Percentiles rank a stretch among this genome's conserved stretches.
phyloP scores from a whole-genome alignment of 1,284 basidiomycete species.

The Trametes sp. region DNA sequence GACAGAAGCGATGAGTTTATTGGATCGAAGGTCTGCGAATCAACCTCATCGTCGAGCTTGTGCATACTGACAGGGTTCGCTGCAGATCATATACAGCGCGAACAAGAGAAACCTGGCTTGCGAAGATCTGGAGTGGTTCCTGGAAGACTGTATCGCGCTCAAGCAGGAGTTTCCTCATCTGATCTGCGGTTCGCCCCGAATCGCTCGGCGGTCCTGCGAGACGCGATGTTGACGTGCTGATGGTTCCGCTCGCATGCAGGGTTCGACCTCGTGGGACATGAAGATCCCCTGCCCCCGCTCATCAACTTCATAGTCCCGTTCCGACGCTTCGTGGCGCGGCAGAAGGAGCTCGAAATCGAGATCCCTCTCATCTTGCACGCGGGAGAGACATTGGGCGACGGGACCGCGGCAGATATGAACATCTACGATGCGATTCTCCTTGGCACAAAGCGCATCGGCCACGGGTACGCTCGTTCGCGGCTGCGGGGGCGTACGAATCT shows the following conservation, averaged over 20 bases:
- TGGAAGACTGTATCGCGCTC: conserved; percentile 76
- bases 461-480: conserved; percentile 61
- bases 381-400: conserved; percentile 81
- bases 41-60: neutral
- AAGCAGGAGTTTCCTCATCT: conserved; percentile 79
- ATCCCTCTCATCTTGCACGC: conserved; percentile 85
- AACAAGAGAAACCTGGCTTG: conserved; percentile 45
- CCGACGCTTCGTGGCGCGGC: conserved; percentile 63
- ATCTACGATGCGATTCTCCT: conserved; percentile 81
- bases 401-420: conserved; percentile 73
- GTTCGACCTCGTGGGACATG: conserved; percentile 83
- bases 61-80: conserved; percentile 63
- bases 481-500: no score
- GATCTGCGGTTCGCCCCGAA: conserved; percentile 47
- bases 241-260: no score
- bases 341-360: conserved; percentile 63
- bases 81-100: conserved; percentile 60
- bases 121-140: conserved; percentile 69
- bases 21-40: conserved; percentile 59
- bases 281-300: conserved; percentile 69
- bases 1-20: conserved; percentile 67
- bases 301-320: conserved; percentile 70
- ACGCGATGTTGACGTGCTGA: neutral
- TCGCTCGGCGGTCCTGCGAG: neutral
- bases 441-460: conserved; percentile 81